Conservation (phyloP, 108 stramenopile genomes). For the Nitzschia sp. region DNA sequence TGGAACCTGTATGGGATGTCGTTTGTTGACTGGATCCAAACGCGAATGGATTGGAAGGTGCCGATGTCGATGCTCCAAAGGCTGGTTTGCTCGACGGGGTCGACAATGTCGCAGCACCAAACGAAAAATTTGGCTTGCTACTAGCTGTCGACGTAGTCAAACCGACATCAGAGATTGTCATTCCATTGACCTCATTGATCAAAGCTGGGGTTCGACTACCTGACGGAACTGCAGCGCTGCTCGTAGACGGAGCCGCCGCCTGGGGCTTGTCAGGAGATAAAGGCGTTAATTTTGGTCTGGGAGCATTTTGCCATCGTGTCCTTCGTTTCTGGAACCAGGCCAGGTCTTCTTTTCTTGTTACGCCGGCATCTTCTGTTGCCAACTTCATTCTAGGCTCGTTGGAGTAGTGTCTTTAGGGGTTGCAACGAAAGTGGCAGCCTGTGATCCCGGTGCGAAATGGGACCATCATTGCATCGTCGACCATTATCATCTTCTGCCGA, state of each 20-base stretch:
- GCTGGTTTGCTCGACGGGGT: neutral
- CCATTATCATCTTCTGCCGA: no score
- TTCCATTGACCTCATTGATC: neutral
- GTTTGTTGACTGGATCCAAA: neutral
- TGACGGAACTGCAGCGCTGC: neutral
- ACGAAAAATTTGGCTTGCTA: neutral
- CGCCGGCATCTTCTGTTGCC: neutral
- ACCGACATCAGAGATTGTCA: neutral
- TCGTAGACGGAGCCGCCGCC: neutral
- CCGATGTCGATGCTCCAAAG: neutral
- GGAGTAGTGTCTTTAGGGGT: no score
- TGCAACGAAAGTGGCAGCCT: no score
- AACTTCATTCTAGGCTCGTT: no score
- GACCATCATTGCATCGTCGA: no score
- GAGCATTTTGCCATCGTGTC: conserved; percentile 25
- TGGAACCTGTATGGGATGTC: neutral
- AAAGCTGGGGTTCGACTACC: no score
- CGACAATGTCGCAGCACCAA: neutral
- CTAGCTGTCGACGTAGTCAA: neutral
- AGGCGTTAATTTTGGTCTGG: conserved; percentile 7
- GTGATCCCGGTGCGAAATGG: no score
- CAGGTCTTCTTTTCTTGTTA: conserved; percentile 5
- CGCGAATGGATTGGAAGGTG: neutral
- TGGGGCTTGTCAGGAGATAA: neutral
- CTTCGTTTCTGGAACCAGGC: conserved; percentile 17